A percentile compares a stretch with the other conserved stretches of the same genome.
Conservation (phyloP, 2,329 filamentous ascomycete genomes). For the Clathrospora elynae region DNA sequence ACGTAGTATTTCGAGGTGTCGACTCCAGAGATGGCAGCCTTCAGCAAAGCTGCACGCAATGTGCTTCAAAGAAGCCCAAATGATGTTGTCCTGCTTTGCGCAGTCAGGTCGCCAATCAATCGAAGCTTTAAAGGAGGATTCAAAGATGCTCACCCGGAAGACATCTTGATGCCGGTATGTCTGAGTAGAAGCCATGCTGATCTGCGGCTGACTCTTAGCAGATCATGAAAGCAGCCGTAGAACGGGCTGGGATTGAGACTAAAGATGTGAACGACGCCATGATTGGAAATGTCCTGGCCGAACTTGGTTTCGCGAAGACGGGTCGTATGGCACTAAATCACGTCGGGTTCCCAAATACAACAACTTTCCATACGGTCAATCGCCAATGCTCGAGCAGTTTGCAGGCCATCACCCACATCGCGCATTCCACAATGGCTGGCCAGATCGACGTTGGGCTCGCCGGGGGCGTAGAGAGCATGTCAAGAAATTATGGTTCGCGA, state of each 20-base stretch:
- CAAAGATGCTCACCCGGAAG: slow-evolving; percentile 91
- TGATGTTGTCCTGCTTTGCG: slow-evolving; percentile 92
- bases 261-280: slow-evolving; percentile 36
- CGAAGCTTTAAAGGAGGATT: slow-evolving; percentile 90
- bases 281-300: slow-evolving; percentile 76
- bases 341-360: slow-evolving; percentile 89
- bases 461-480: slow-evolving; percentile 88
- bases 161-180: slow-evolving; percentile 68
- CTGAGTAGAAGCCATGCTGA: slow-evolving; percentile 61
- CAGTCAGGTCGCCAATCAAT: slow-evolving; percentile 82
- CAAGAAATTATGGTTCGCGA: slow-evolving; percentile 79
- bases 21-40: slow-evolving; percentile 31
- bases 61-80: slow-evolving; percentile 87
- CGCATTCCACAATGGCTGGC: slow-evolving; percentile 78
- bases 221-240: slow-evolving; percentile 71
- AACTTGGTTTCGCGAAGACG: slow-evolving; percentile 86
- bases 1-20: background rate
- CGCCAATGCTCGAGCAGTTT: slow-evolving; percentile 97
- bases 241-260: slow-evolving; percentile 33
- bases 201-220: slow-evolving; percentile 58
- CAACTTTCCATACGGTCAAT: slow-evolving; percentile 80
- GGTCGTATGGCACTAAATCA: slow-evolving; percentile 84
- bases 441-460: slow-evolving; percentile 87
- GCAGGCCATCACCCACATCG: slow-evolving; percentile 92
- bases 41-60: slow-evolving; percentile 50